Conservation (phyloP, 1,139 yeast genomes). For the Dujonia santamariae region DNA sequence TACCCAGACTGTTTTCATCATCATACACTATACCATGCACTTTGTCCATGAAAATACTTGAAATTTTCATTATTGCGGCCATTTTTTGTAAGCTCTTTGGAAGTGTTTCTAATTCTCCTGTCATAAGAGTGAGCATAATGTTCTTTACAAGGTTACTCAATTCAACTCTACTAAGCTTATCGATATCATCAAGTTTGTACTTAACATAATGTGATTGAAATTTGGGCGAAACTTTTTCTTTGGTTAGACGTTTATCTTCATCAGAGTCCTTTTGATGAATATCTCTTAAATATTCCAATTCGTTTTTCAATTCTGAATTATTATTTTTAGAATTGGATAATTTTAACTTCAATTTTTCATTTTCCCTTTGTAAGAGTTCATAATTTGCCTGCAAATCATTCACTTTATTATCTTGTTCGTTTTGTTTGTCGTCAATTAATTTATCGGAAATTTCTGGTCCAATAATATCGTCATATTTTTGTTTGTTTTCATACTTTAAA, state of each 20-base stretch:
- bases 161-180: constrained; percentile 22
- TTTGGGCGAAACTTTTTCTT: constrained; percentile 2
- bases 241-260: constrained; percentile 2
- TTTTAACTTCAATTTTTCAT: constrained; percentile 11
- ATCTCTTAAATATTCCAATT: constrained; percentile 2
- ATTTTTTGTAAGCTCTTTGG: constrained; percentile 3
- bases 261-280: constrained; percentile 1
- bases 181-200: constrained; percentile 27
- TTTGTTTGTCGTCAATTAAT: background rate
- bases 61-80: constrained; percentile 4
- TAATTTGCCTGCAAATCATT: constrained; percentile 7
- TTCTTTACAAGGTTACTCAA: constrained; percentile 29
- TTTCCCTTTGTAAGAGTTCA: constrained; percentile 10
- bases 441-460: background rate
- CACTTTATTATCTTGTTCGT: background rate
- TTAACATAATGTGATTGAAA: constrained; percentile 24
- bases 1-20: constrained; percentile 1
- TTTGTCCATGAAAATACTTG: constrained; percentile 4
- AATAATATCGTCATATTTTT: background rate
- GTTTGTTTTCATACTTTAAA: constrained; percentile 2
- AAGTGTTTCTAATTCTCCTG: constrained; percentile 11
- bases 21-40: constrained; percentile 6
- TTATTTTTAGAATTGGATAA: constrained; percentile 8
- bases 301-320: constrained; percentile 11
- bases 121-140: constrained; percentile 30